Evolutionary conservation across 768 basidiomycete genomes (phyloP).

Genomic region (Mycena latifolia): DNA sequence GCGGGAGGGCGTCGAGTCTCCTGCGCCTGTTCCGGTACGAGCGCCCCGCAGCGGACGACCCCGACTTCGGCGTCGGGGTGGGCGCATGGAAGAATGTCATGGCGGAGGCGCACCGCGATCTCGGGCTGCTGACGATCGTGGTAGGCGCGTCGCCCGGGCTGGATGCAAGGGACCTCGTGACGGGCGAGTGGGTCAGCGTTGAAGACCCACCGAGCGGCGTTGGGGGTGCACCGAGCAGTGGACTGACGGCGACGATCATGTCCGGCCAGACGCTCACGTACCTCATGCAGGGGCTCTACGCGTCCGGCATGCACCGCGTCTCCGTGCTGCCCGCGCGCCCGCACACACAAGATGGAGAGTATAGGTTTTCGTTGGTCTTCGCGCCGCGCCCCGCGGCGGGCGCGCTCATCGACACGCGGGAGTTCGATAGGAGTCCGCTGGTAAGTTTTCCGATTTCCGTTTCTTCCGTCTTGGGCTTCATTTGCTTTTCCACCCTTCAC

Average conservation of each 20-base stretch:
- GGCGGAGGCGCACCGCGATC: constrained; percentile 35
- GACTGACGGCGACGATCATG: constrained; percentile 33
- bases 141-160: constrained; percentile 32
- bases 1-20: constrained; percentile 24
- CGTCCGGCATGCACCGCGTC: constrained; percentile 33
- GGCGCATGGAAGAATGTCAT: constrained; percentile 22
- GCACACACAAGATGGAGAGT: neutral
- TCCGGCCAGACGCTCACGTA: constrained; percentile 31
- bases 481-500: too few species aligned
- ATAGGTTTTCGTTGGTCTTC: constrained; percentile 34
- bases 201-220: constrained; percentile 21
- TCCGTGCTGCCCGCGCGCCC: constrained; percentile 24
- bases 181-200: constrained; percentile 32
- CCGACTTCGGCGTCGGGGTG: too few species aligned
- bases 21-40: constrained; percentile 33
- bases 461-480: too few species aligned
- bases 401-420: constrained; percentile 16
- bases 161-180: constrained; percentile 22
- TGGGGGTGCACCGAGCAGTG: neutral
- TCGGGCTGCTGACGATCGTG: constrained; percentile 33
- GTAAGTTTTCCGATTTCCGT: neutral
- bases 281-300: constrained; percentile 30
- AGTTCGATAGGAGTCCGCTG: constrained; percentile 21
- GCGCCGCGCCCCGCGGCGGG: too few species aligned
- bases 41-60: neutral